A percentile compares a stretch with the other conserved stretches of the same genome.
Conservation (phyloP, 306 rosid genomes). For the Mucuna pruriens region DNA sequence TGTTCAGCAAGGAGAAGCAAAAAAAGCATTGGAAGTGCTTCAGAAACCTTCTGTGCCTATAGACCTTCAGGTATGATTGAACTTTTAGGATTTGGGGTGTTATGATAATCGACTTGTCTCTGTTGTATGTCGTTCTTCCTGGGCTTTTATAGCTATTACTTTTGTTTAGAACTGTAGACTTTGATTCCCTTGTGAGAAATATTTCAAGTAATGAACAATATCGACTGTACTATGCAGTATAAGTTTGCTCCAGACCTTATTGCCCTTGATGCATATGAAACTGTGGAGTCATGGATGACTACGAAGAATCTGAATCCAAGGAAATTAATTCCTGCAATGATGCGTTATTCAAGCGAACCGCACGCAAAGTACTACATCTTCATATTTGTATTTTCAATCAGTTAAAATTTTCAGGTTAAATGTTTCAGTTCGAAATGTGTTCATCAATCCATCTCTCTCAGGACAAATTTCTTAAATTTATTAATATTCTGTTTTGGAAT, state of each 20-base stretch:
- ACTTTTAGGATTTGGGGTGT: constrained; percentile 14
- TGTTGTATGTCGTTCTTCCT: constrained; percentile 18
- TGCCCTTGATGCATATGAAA: constrained; percentile 97
- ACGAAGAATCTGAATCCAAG: constrained; percentile 90
- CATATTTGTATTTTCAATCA: constrained; percentile 36
- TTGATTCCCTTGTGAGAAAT: constrained; percentile 22
- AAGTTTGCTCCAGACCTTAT: constrained; percentile 97
- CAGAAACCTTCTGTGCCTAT: constrained; percentile 79
- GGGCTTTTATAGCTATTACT: background rate
- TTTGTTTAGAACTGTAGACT: constrained; percentile 14
- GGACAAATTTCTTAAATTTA: background rate
- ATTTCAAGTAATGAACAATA: background rate
- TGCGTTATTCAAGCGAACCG: constrained; percentile 98
- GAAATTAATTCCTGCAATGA: constrained; percentile 99
- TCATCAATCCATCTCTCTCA: constrained; percentile 4
- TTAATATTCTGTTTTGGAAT: constrained; percentile 6
- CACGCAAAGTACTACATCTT: constrained; percentile 82
- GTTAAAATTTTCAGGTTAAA: constrained; percentile 30
- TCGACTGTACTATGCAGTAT: constrained; percentile 61
- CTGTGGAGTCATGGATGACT: constrained; percentile 97
- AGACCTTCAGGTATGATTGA: constrained; percentile 81
- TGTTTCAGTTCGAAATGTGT: constrained; percentile 25
- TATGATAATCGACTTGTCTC: constrained; percentile 1
- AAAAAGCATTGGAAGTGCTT: constrained; percentile 93
- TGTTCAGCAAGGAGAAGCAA: constrained; percentile 93